A percentile compares a stretch with the other conserved stretches of the same genome.
Conservation (phyloP, 768 basidiomycete species). For the Rubroboletus pulcherrimus region DNA sequence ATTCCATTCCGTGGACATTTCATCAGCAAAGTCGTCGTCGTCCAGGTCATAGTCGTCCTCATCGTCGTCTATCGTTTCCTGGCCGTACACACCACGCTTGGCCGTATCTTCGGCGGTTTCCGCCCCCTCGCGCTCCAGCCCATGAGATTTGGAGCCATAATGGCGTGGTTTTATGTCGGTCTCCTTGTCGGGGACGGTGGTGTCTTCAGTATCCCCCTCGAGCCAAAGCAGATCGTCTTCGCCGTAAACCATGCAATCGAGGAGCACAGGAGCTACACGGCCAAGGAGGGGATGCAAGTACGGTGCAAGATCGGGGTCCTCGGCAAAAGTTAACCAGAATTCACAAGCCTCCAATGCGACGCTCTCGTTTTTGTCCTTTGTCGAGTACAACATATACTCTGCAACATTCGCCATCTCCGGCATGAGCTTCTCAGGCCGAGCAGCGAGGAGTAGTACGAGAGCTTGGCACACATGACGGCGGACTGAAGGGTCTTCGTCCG, state of each 20-base stretch:
- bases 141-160: slow-evolving; percentile 83
- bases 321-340: slow-evolving; percentile 99
- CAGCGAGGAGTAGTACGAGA: slow-evolving; percentile 87
- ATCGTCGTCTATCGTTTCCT: slow-evolving; percentile 79
- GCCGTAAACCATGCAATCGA: slow-evolving; percentile 96
- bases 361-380: slow-evolving; percentile 94
- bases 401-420: slow-evolving; percentile 95
- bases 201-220: slow-evolving; percentile 87
- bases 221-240: slow-evolving; percentile 95
- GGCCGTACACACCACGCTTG: slow-evolving; percentile 66
- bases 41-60: slow-evolving; percentile 86
- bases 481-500: slow-evolving; percentile 90
- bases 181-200: slow-evolving; percentile 88
- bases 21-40: slow-evolving; percentile 87
- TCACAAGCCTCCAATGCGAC: slow-evolving; percentile 98
- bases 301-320: slow-evolving; percentile 82
- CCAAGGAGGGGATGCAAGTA: slow-evolving; percentile 82
- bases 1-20: slow-evolving; percentile 98
- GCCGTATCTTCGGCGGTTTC: slow-evolving; percentile 35
- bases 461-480: slow-evolving; percentile 95
- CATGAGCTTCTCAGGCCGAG: slow-evolving; percentile 93
- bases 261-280: slow-evolving; percentile 91
- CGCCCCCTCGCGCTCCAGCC: slow-evolving; percentile 66
- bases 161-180: slow-evolving; percentile 95
- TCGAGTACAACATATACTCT: slow-evolving; percentile 98